Evolutionary conservation across 2,329 filamentous ascomycete genomes (phyloP), one percentile per base, ranked within the genome.

Genomic region (Trichoderma breve): DNA sequence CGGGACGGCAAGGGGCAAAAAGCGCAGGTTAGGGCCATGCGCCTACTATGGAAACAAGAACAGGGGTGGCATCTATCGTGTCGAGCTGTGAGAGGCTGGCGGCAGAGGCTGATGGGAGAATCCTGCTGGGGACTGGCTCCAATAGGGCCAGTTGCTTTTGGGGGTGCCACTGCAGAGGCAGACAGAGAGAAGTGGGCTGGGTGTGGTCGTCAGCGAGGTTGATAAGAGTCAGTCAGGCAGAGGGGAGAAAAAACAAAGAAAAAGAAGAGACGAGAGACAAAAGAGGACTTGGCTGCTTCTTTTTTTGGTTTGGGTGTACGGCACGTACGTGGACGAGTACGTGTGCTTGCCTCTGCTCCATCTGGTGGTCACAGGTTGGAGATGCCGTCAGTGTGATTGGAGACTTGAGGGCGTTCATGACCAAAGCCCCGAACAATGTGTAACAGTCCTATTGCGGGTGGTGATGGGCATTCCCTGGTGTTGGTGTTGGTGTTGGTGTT

Each of bases 61-160:
- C 65, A 68, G 65, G 64, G 71, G 66, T 58, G 67, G 66, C 58
- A 53, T 71, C 30, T 76, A 73, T 80, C 78, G 78, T 80, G 78
- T 80, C 78, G 75, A 73, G 63, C 77, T 79, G 74, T 80, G 78
- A 80, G 77, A 80, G 78, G 78, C 76, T 74, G 73, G 62, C 64
- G 69, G 47, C n/a, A 71, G 61, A 71, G 64, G 65, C 71, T 72
- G 61, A 63, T 60, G 66, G 70, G 57, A 73, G 73, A 75, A 74
- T 75, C 71, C 75, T 76, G 71, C 67, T 72, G 71, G 71, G 68
- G 66, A 53, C 39, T 60, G 18, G 61, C 62, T 62, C 68, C 64
- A 70, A 64, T 62, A 65, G 43, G 51, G 14, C 51, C 53, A 55
- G 21, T 47, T 32, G 15, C 28, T 60, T 30, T 32, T n/a, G 34